Evolutionary conservation across 768 basidiomycete species (phyloP).

Genomic region (Rhodosporidiobolus sp.): DNA sequence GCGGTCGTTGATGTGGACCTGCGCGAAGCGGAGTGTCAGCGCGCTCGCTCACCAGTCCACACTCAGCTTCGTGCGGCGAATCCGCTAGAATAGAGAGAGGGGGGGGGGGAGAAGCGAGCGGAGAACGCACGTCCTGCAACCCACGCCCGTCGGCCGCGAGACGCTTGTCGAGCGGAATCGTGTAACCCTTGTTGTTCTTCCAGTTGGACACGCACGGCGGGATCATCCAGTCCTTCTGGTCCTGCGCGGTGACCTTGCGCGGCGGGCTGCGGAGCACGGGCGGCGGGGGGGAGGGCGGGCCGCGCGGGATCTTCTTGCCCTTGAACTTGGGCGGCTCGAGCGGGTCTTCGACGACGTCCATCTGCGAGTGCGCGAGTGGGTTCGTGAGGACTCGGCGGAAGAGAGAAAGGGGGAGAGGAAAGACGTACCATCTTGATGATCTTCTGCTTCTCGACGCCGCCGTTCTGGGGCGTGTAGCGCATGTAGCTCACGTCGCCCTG

Average conservation of each 20-base stretch:
- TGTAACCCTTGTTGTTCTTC: conserved; percentile 99
- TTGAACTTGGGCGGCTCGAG: conserved; percentile 96
- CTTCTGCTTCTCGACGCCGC: conserved; percentile 71
- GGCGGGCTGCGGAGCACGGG: conserved; percentile 94
- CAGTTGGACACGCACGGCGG: conserved; percentile 99
- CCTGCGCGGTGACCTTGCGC: conserved; percentile 88
- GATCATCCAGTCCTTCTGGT: conserved; percentile 99
- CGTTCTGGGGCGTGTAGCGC: conserved; percentile 79
- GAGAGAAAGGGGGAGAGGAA: no score
- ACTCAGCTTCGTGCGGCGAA: not conserved
- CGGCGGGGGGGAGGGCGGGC: conserved; percentile 92
- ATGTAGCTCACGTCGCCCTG: conserved; percentile 75
- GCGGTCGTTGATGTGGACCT: conserved; percentile 98
- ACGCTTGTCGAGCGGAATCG: conserved; percentile 95
- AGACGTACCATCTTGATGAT: conserved; percentile 90
- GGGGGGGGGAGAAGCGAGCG: conserved; percentile 37
- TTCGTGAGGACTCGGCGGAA: no score
- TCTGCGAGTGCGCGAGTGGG: not conserved
- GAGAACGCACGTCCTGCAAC: conserved; percentile 91
- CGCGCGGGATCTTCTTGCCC: conserved; percentile 96
- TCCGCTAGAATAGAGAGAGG: not conserved
- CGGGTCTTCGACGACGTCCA: conserved; percentile 91
- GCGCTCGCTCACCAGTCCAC: not conserved
- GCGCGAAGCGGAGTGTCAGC: not conserved
- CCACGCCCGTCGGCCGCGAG: conserved; percentile 97